Conservation (phyloP, 495 filamentous ascomycete genomes). For the Neurospora tetraspora region DNA sequence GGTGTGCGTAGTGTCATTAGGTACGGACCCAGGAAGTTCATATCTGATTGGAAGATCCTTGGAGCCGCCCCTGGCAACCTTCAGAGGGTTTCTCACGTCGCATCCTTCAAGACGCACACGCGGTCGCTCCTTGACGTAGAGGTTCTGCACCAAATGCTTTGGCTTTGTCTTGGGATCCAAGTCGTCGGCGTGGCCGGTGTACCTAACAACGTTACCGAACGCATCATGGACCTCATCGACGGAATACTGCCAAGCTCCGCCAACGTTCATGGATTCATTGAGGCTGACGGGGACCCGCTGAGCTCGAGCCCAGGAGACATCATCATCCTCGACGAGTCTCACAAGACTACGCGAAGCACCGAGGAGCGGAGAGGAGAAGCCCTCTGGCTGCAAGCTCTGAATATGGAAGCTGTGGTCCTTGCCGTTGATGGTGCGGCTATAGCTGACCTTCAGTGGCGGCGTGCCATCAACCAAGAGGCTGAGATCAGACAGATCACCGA, state of each 20-base stretch:
- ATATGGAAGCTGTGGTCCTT: slow-evolving; percentile 68
- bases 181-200: slow-evolving; percentile 56
- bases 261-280: slow-evolving; percentile 71
- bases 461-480: slow-evolving; percentile 75
- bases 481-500: slow-evolving; percentile 78
- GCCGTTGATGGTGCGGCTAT: slow-evolving; percentile 71
- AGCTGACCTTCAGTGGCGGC: slow-evolving; percentile 84
- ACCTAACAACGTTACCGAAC: slow-evolving; percentile 77
- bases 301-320: slow-evolving; percentile 69
- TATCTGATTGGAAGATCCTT: slow-evolving; percentile 65
- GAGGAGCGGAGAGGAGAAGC: slow-evolving; percentile 64
- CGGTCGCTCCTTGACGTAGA: slow-evolving; percentile 82
- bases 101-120: slow-evolving; percentile 59
- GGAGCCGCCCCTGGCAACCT: slow-evolving; percentile 63
- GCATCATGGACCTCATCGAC: slow-evolving; percentile 89
- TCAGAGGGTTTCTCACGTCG: slow-evolving; percentile 67
- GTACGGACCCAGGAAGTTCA: slow-evolving; percentile 45
- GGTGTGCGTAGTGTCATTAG: slow-evolving; percentile 45
- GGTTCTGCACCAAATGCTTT: slow-evolving; percentile 59
- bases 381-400: slow-evolving; percentile 85
- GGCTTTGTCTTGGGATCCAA: slow-evolving; percentile 47
- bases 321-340: slow-evolving; percentile 45
- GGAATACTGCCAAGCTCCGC: slow-evolving; percentile 77
- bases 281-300: slow-evolving; percentile 67
- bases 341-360: slow-evolving; percentile 43